phyloP scores from a whole-genome alignment of 1,284 basidiomycete species.

The Malassezia caprae region DNA sequence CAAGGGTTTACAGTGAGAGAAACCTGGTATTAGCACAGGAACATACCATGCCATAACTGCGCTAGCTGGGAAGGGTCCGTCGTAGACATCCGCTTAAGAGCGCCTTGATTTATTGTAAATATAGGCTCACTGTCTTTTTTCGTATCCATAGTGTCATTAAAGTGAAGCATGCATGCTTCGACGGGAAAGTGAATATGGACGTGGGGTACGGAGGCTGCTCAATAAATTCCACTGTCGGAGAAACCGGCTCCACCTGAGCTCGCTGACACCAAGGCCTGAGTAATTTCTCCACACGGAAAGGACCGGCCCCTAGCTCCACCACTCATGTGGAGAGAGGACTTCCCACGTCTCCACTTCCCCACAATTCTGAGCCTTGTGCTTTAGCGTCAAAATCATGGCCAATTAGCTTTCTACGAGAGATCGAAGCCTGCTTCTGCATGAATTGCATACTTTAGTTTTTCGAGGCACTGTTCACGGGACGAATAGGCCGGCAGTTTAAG shows the following conservation, averaged over 20 bases:
- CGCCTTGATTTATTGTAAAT: background rate
- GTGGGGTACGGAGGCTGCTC: background rate
- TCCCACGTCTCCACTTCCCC: background rate
- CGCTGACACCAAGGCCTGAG: too few species aligned
- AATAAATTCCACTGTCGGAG: background rate
- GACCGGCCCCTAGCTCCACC: background rate
- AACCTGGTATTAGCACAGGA: slow-evolving; percentile 54
- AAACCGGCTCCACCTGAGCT: background rate
- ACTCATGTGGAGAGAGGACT: background rate
- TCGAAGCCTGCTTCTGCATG: slow-evolving; percentile 44
- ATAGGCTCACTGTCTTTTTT: background rate
- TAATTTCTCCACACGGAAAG: background rate
- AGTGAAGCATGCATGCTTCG: background rate
- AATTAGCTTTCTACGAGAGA: slow-evolving; percentile 23
- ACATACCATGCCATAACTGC: slow-evolving; percentile 13
- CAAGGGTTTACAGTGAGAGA: slow-evolving; percentile 69
- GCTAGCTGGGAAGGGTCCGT: slow-evolving; percentile 5
- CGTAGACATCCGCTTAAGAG: slow-evolving; percentile 2
- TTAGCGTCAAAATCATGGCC: too few species aligned
- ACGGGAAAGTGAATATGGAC: background rate
- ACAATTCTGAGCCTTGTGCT: too few species aligned
- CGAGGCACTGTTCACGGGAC: slow-evolving; percentile 25
- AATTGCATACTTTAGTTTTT: slow-evolving; percentile 44
- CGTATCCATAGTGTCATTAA: background rate
- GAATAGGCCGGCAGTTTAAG: slow-evolving; percentile 43